Conservation (phyloP, 1,139 yeast genomes). For the Taphrina pruni region DNA sequence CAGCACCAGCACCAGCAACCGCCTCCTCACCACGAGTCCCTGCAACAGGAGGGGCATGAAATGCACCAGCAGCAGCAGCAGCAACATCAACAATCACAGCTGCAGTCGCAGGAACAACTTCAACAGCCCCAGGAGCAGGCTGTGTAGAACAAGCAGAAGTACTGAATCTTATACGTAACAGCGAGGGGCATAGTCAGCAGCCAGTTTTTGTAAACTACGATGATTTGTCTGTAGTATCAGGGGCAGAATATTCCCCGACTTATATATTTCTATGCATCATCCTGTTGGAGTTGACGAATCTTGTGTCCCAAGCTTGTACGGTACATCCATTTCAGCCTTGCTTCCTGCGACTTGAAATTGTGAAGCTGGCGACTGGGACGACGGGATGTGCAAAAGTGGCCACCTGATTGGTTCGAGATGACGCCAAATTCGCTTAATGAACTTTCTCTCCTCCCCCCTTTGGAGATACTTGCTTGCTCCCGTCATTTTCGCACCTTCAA, state of each 20-base stretch:
- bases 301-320: too few species aligned
- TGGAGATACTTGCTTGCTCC: not conserved
- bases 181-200: not conserved
- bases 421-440: not conserved
- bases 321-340: too few species aligned
- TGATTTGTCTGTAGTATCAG: too few species aligned
- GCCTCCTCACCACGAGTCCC: slow-evolving; percentile 7
- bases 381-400: not conserved
- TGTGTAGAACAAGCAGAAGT: not conserved
- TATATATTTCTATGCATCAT: too few species aligned
- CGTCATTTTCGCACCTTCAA: not conserved
- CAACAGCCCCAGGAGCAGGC: not conserved
- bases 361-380: not conserved
- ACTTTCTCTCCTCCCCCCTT: too few species aligned
- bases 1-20: slow-evolving; percentile 10
- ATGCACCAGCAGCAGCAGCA: not conserved
- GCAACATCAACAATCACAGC: not conserved
- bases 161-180: not conserved
- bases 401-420: slow-evolving; percentile 10
- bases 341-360: not conserved
- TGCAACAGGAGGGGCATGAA: not conserved
- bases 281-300: too few species aligned
- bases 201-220: not conserved
- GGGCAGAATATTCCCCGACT: too few species aligned
- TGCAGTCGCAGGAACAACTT: not conserved